Percentiles rank a stretch among this genome's conserved stretches.
phyloP scores from a whole-genome alignment of 2,329 filamentous ascomycete species.

The Epichloe typhina region DNA sequence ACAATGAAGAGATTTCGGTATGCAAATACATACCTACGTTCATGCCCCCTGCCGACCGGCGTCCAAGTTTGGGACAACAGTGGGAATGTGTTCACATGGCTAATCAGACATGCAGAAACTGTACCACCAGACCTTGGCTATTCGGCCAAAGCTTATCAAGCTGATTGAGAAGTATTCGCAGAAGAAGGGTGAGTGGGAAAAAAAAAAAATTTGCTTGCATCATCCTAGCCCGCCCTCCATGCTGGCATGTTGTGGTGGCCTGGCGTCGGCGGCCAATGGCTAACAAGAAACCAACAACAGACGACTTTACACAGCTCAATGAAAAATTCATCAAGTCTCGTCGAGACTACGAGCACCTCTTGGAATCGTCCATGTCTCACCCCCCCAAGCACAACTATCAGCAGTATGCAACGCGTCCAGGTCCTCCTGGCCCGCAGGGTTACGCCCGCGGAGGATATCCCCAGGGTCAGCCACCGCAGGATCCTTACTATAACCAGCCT shows the following conservation, averaged over 20 bases:
- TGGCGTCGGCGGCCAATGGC: not conserved
- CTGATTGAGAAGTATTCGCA: constrained; percentile 98
- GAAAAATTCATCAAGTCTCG: constrained; percentile 99
- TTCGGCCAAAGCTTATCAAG: constrained; percentile 93
- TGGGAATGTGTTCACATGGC: constrained; percentile 4
- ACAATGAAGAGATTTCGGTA: constrained; percentile 93
- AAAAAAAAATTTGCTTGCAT: not conserved
- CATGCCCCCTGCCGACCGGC: no score
- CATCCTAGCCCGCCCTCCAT: not conserved
- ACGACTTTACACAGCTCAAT: constrained; percentile 96
- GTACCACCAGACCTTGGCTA: constrained; percentile 89
- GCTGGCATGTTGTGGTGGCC: not conserved
- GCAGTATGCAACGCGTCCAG: constrained; percentile 46
- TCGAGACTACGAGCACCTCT: constrained; percentile 87
- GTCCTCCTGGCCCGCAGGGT: constrained; percentile 31
- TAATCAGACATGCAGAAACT: constrained; percentile 40
- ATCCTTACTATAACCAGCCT: constrained; percentile 53
- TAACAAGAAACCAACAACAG: constrained; percentile 29
- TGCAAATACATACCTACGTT: constrained; percentile 11
- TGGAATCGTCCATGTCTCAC: constrained; percentile 94
- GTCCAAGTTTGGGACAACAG: no score
- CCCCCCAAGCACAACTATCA: constrained; percentile 73
- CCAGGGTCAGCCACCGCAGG: constrained; percentile 35
- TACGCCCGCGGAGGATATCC: constrained; percentile 30
- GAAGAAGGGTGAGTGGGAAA: constrained; percentile 63